Evolutionary conservation across 2,329 filamentous ascomycete species (phyloP).

Genomic region (Coleophoma crateriformis): DNA sequence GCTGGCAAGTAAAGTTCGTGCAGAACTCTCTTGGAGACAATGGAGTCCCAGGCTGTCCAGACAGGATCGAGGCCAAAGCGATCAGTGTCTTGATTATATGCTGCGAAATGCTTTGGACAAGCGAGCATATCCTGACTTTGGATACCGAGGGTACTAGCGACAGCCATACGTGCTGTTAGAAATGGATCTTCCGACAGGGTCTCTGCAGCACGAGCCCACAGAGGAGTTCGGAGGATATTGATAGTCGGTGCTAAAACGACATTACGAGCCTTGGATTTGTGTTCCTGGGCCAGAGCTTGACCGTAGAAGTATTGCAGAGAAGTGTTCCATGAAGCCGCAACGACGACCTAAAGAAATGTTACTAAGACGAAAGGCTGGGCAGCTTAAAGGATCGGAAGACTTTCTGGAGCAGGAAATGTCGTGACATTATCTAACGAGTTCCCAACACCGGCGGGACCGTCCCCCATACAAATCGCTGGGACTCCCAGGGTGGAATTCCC

Average conservation of each 20-base stretch:
- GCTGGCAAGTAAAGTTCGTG: slow-evolving; percentile 35
- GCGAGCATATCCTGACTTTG: slow-evolving; percentile 34
- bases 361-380: no score
- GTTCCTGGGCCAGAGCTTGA: slow-evolving; percentile 58
- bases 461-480: slow-evolving; percentile 20
- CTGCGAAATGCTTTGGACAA: slow-evolving; percentile 37
- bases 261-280: slow-evolving; percentile 61
- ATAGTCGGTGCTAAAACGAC: slow-evolving; percentile 61
- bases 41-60: slow-evolving; percentile 25
- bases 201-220: slow-evolving; percentile 40
- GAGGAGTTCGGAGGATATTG: slow-evolving; percentile 37
- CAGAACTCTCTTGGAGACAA: slow-evolving; percentile 27
- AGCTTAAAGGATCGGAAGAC: slow-evolving; percentile 1
- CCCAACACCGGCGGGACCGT: slow-evolving; percentile 20
- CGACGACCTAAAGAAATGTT: neutral
- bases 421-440: slow-evolving; percentile 10
- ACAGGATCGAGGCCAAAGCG: slow-evolving; percentile 41
- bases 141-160: slow-evolving; percentile 34
- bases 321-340: slow-evolving; percentile 60
- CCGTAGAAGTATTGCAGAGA: slow-evolving; percentile 55
- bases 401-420: slow-evolving; percentile 3
- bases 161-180: slow-evolving; percentile 34
- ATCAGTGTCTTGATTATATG: slow-evolving; percentile 31
- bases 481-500: slow-evolving; percentile 10
- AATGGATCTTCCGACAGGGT: slow-evolving; percentile 40